Evolutionary conservation across 1,139 yeast genomes (phyloP), one percentile per base, ranked within the genome.

Genomic region (Hanseniaspora sp.): DNA sequence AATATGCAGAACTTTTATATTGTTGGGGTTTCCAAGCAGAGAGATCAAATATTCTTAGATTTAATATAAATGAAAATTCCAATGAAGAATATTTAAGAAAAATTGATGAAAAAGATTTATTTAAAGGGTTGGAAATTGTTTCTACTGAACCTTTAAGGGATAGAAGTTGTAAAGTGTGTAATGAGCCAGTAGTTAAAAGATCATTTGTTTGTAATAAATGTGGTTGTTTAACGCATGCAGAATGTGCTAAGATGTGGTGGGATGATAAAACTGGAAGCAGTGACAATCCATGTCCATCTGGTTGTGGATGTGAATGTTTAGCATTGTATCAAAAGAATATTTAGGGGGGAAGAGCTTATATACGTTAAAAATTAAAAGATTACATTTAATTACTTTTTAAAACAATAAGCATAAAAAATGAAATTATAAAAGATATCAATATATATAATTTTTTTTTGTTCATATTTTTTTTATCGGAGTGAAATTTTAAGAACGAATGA

Each of bases 171-270:
- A 77, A 75, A 37, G 78, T 75, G 55, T 90, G 97, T 67, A 76
- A 76, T 18, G 68, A 82, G 57, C 69, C 76, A 47, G 81, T 85
- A 1, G 69, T 74, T 2, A 80, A 82, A 58, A 72, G 85, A 59
- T 74, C 84, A 41, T 79, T 83, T 38, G 76, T 79, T 1, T 90
- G 97, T 63, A 74, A 78, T 7, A 72, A 71, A 43, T 90, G 97
- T 68, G 85, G 81, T 59, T 96, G 90, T 68, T 72, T 86, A 1
- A 64, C 84, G 60, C 97, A 90, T 64, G 77, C 86, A 1, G 72
- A 74, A 38, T 90, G 97, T 71, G 95, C 95, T 0, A 69, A 74
- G 13, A 76, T 75, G 55, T 90, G 97, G 97, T 88, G 95, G 90
- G 69, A 68, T 15, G 70, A 67, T 0, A 11, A 17, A n/a, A 17